Percentiles rank a stretch among this genome's conserved stretches.
These are phyloP conservation scores for Neodidymelliopsis sp. DNA, from an alignment of 2,329 filamentous ascomycete genomes.

Conservation along the genomic window DNA sequence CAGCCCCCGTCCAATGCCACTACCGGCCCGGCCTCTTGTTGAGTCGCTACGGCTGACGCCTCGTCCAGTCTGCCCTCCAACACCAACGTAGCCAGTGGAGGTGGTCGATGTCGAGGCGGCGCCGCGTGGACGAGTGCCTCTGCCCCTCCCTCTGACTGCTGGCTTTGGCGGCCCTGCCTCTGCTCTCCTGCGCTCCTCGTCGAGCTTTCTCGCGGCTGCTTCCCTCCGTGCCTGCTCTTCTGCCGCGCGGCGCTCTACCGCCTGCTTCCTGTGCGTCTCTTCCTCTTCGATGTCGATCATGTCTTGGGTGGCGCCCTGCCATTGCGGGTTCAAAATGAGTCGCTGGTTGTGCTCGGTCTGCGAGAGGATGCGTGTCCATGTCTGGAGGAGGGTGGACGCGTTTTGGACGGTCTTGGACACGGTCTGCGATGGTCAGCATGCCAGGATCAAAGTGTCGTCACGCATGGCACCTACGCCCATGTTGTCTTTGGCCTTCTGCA, in stretches of 20 bases:
- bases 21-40: conserved; percentile 51
- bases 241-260: conserved; percentile 75
- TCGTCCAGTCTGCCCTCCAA: conserved; percentile 57
- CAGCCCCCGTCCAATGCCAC: conserved; percentile 52
- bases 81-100: conserved; percentile 51
- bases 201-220: conserved; percentile 65
- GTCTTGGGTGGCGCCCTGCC: conserved; percentile 89
- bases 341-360: conserved; percentile 98
- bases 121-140: conserved; percentile 46
- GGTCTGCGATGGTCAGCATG: conserved; percentile 60
- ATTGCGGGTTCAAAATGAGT: conserved; percentile 83
- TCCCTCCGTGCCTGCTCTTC: conserved; percentile 83
- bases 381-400: conserved; percentile 87
- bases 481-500: conserved; percentile 76
- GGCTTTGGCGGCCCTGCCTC: conserved; percentile 66
- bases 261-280: conserved; percentile 73
- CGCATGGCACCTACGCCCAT: conserved; percentile 71
- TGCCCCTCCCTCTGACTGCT: conserved; percentile 46
- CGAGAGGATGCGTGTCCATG: conserved; percentile 93
- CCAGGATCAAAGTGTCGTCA: too few species aligned
- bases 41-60: conserved; percentile 58
- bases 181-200: conserved; percentile 61
- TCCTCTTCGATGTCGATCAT: conserved; percentile 87
- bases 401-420: conserved; percentile 86
- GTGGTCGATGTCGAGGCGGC: conserved; percentile 38